Conservation (phyloP, 306 rosid species). For the Oemleria cerasiformis region DNA sequence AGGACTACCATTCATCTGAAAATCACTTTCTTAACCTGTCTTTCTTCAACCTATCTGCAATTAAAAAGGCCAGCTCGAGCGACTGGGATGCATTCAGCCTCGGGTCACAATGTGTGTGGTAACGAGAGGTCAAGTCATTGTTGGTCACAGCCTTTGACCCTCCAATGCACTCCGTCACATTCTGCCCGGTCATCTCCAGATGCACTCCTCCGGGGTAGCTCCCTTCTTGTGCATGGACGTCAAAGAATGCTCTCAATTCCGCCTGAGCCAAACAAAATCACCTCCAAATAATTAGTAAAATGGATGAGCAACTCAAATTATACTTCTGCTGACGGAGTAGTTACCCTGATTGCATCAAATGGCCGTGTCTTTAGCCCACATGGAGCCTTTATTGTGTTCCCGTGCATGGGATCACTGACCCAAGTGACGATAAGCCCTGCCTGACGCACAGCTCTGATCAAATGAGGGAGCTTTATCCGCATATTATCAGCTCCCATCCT, state of each 20-base stretch:
- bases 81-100: constrained; percentile 48
- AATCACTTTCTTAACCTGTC: constrained; percentile 24
- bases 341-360: constrained; percentile 42
- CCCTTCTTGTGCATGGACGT: constrained; percentile 49
- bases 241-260: constrained; percentile 46
- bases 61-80: constrained; percentile 39
- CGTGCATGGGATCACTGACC: constrained; percentile 53
- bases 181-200: constrained; percentile 51
- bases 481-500: constrained; percentile 49
- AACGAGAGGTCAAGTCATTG: constrained; percentile 41
- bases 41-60: constrained; percentile 36
- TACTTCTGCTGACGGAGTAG: neutral
- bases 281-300: neutral
- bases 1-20: constrained; percentile 3
- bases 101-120: constrained; percentile 45
- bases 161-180: constrained; percentile 43
- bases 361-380: constrained; percentile 49
- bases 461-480: constrained; percentile 39
- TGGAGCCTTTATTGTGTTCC: constrained; percentile 48
- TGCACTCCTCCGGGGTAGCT: constrained; percentile 48
- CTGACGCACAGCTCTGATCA: constrained; percentile 38
- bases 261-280: constrained; percentile 24
- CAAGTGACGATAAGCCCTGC: constrained; percentile 45
- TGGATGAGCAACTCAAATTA: neutral
- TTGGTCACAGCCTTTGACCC: constrained; percentile 38